phyloP scores from a whole-genome alignment of 1,284 basidiomycete genomes.

The Tylopilus sp. region DNA sequence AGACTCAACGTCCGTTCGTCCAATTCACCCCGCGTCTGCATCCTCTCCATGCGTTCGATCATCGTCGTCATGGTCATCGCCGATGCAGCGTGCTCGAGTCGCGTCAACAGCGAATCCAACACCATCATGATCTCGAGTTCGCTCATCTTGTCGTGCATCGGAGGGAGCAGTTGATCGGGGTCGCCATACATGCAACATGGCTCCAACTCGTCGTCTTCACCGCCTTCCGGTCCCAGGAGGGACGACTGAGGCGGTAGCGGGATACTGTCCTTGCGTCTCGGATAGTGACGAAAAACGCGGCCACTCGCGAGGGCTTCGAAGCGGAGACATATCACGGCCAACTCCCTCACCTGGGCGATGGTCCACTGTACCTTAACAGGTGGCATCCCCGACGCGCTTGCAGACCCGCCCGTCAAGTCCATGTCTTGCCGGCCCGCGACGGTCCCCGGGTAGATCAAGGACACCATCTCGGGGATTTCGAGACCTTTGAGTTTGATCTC shows the following conservation, averaged over 20 bases:
- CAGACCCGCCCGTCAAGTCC: conserved; percentile 47
- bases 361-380: conserved; percentile 39
- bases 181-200: conserved; percentile 54
- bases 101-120: conserved; percentile 71
- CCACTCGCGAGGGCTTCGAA: conserved; percentile 79
- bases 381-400: conserved; percentile 21
- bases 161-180: conserved; percentile 67
- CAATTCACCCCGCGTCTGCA: conserved; percentile 36
- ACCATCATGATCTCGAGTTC: conserved; percentile 76
- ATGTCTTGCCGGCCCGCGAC: conserved; percentile 75
- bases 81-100: conserved; percentile 80
- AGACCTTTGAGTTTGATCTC: conserved; percentile 94
- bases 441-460: conserved; percentile 79
- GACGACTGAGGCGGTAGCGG: not conserved
- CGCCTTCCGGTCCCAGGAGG: conserved; percentile 27
- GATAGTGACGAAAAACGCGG: conserved; percentile 56
- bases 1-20: conserved; percentile 50
- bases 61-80: conserved; percentile 46
- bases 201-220: conserved; percentile 35
- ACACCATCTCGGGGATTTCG: conserved; percentile 85
- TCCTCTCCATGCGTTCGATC: conserved; percentile 27
- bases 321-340: conserved; percentile 77
- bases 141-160: conserved; percentile 68
- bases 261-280: conserved; percentile 48
- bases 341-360: conserved; percentile 74